Conservation (phyloP, 108 stramenopile species). For the Cylindrotheca fusiformis region DNA sequence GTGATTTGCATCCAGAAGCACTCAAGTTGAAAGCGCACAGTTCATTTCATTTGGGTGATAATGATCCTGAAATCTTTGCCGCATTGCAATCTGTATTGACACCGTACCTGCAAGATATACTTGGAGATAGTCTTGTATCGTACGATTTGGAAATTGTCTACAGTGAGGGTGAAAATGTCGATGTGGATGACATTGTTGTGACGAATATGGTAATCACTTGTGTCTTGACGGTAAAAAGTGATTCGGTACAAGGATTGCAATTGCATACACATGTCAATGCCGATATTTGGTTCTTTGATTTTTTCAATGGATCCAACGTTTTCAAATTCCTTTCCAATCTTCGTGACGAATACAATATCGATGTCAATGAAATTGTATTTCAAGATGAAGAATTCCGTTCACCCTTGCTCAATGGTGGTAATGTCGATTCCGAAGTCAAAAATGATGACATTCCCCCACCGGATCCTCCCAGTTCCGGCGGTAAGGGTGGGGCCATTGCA, state of each 20-base stretch:
- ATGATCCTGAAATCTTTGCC: slow-evolving; percentile 22
- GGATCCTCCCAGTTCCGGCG: background rate
- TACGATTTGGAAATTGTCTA: slow-evolving; percentile 27
- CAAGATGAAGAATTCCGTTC: slow-evolving; percentile 20
- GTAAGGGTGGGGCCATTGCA: background rate
- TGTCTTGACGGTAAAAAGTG: slow-evolving; percentile 13
- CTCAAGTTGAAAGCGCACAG: slow-evolving; percentile 31
- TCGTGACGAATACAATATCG: slow-evolving; percentile 9
- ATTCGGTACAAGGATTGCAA: slow-evolving; percentile 10
- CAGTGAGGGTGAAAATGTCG: slow-evolving; percentile 14
- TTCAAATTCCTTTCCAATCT: slow-evolving; percentile 18
- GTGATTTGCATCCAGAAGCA: slow-evolving; percentile 12
- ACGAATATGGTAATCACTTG: slow-evolving; percentile 19
- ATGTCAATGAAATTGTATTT: slow-evolving; percentile 18
- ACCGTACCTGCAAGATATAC: slow-evolving; percentile 11
- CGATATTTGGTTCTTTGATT: slow-evolving; percentile 9
- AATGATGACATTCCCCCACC: background rate
- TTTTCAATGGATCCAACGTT: slow-evolving; percentile 15
- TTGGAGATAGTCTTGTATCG: slow-evolving; percentile 15
- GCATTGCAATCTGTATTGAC: slow-evolving; percentile 21
- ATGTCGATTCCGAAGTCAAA: background rate
- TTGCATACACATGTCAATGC: slow-evolving; percentile 12
- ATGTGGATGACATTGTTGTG: slow-evolving; percentile 7
- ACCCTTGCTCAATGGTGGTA: slow-evolving; percentile 1
- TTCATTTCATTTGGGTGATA: slow-evolving; percentile 1